Evolutionary conservation across 2,329 filamentous ascomycete species (phyloP).

Genomic region (Exophiala aquamarina): DNA sequence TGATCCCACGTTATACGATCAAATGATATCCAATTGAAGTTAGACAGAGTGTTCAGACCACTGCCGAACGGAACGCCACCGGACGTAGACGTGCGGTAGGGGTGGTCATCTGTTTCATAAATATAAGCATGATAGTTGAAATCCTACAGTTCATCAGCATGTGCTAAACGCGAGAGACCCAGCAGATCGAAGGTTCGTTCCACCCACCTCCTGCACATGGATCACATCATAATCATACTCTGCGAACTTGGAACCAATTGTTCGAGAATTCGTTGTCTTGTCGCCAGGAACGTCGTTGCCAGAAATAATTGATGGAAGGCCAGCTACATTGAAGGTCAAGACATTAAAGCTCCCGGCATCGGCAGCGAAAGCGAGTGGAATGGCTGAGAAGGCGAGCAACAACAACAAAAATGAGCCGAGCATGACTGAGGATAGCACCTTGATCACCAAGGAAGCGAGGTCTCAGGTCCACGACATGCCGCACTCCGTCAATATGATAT

Average conservation of each 20-base stretch:
- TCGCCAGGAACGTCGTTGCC: conserved; percentile 62
- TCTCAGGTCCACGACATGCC: too few relatives aligned
- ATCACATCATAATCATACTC: conserved; percentile 62
- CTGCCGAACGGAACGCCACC: conserved; percentile 64
- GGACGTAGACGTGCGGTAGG: conserved; percentile 62
- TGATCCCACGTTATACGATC: conserved; percentile 58
- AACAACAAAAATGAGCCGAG: too few relatives aligned
- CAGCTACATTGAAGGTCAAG: conserved; percentile 61
- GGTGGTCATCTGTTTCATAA: conserved; percentile 60
- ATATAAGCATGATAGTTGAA: conserved; percentile 68
- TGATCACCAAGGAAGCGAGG: too few relatives aligned
- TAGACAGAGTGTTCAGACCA: conserved; percentile 64
- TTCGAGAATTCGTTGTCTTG: conserved; percentile 57
- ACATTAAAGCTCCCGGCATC: conserved; percentile 43
- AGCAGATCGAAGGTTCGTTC: too few relatives aligned
- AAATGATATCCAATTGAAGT: conserved; percentile 58
- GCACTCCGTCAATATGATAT: too few relatives aligned
- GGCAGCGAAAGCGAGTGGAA: conserved; percentile 1
- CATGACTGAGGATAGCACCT: too few relatives aligned
- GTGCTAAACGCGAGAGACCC: too few relatives aligned
- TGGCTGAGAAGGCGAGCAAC: not conserved
- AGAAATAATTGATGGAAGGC: conserved; percentile 58
- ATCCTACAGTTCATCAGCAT: conserved; percentile 40
- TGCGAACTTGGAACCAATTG: conserved; percentile 58
- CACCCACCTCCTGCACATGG: conserved; percentile 60